Percentiles rank a stretch among this genome's conserved stretches.
These are phyloP conservation scores for Monosporozyma aerobia DNA, from an alignment of 805 yeast genomes.

Conservation along the genomic window DNA sequence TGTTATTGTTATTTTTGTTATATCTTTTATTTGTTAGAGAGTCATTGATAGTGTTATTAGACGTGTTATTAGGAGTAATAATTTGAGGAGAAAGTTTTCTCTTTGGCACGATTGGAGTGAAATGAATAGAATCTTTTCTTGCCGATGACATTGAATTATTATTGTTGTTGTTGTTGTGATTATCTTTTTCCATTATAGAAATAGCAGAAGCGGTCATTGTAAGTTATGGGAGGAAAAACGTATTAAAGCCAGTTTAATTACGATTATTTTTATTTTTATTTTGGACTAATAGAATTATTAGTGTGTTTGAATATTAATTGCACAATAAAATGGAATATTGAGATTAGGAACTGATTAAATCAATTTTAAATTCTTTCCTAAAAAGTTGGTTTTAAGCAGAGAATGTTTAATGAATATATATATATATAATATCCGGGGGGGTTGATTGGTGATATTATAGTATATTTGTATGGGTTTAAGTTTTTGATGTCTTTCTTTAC, in stretches of 20 bases:
- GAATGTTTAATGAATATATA: no score
- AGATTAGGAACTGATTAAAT: no score
- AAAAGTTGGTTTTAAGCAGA: no score
- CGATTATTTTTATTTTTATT: no score
- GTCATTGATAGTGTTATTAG: background rate
- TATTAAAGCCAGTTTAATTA: no score
- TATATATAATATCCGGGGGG: no score
- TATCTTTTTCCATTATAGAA: background rate
- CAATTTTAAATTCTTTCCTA: no score
- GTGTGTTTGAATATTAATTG: background rate
- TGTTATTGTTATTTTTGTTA: background rate
- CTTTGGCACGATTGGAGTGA: conserved; percentile 10
- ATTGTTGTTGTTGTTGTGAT: no score
- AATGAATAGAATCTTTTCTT: conserved; percentile 2
- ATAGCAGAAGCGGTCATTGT: background rate
- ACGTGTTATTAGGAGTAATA: background rate
- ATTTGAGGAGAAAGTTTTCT: background rate
- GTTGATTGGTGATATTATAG: no score
- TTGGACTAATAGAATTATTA: no score
- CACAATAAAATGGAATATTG: background rate
- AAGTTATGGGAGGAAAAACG: background rate
- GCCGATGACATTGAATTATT: background rate
- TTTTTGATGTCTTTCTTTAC: no score
- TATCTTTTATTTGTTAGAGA: background rate
- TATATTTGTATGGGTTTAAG: no score